A percentile compares a stretch with the other conserved stretches of the same genome.
Evolutionary conservation across 2,329 filamentous ascomycete species (phyloP).

Genomic region (Aaosphaeria arxii): DNA sequence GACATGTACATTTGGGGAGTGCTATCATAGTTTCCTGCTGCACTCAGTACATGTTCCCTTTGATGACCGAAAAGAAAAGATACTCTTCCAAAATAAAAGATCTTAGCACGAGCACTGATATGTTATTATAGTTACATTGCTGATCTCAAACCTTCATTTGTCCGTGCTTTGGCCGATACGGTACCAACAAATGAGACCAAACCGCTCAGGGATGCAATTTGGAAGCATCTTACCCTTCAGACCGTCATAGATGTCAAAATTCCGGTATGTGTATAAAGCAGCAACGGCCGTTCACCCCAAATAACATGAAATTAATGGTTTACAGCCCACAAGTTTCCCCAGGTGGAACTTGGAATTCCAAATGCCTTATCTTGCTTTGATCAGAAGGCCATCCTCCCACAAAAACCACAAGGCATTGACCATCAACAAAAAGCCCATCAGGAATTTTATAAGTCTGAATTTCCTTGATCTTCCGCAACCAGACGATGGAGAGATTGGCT

Average conservation of each 20-base stretch:
- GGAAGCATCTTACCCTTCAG: slow-evolving; percentile 8
- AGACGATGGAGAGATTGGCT: not conserved
- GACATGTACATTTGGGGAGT: not conserved
- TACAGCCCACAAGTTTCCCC: not conserved
- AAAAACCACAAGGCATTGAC: not conserved
- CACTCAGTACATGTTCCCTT: not conserved
- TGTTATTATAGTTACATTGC: slow-evolving; percentile 4
- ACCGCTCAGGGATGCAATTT: slow-evolving; percentile 8
- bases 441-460: not conserved
- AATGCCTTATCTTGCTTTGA: not conserved
- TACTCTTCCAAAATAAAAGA: too few relatives aligned
- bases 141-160: slow-evolving; percentile 5
- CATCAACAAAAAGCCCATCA: not conserved
- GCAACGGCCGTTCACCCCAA: not conserved
- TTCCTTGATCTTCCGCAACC: not conserved
- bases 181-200: slow-evolving; percentile 5
- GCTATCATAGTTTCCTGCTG: not conserved
- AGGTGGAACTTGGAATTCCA: not conserved
- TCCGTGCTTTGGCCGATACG: slow-evolving; percentile 5
- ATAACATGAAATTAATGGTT: not conserved
- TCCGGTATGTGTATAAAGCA: slow-evolving; percentile 4
- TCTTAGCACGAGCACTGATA: not conserved
- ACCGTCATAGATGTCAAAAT: slow-evolving; percentile 7
- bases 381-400: not conserved
- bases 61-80: not conserved